Base-by-base conservation (phyloP, 2,329 filamentous ascomycete species). In the Didymella lethalis region DNA sequence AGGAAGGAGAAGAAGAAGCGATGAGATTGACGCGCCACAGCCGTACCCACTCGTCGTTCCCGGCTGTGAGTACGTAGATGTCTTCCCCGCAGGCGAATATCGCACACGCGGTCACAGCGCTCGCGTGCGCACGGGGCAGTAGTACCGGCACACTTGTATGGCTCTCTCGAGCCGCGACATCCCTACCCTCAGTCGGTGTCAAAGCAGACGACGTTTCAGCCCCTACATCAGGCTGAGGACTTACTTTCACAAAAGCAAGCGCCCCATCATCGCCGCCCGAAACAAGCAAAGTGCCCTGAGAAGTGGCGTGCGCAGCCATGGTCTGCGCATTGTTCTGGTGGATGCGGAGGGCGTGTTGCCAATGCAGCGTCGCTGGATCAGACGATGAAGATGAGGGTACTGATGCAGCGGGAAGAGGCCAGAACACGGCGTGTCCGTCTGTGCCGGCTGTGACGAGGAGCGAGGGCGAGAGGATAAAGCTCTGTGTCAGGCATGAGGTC, bases 201-300 rank as follows among this genome's bases (percentile, higher is more conserved):
- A 23, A 23, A 23, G 23, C 23, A 23, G 23, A 23, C 23, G 23
- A 23, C 23, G 23, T 23, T 23, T 23, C 23, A 23, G 23, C 23
- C 23, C 23, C 23, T 23, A 23, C 23, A 23, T 23, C 23, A 23
- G 3, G 23, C 23, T 23, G 23, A 23, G 31, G 31, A 32, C 31
- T 12, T n/a, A 48, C 55, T 36, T 65, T 54, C 28, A 83, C 66
- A 31, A 83, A 71, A 0, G 84, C 88, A 0, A 98, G 75, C 3
- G 90, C 89, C 62, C 95, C 95, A 75, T 98, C 95, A 68, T 99
- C 95, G 23, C 95, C 93, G 26, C 91, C 92, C 0, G 92, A 93
- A 4, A 91, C 75, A 18, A 96, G 71, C 0, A 90, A 64, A 50
- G 77, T 64, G n/a, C 65, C 67, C 29, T 72, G 34, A 18, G 69